Base-by-base conservation (phyloP, 768 basidiomycete genomes). In the Panus rudis region DNA sequence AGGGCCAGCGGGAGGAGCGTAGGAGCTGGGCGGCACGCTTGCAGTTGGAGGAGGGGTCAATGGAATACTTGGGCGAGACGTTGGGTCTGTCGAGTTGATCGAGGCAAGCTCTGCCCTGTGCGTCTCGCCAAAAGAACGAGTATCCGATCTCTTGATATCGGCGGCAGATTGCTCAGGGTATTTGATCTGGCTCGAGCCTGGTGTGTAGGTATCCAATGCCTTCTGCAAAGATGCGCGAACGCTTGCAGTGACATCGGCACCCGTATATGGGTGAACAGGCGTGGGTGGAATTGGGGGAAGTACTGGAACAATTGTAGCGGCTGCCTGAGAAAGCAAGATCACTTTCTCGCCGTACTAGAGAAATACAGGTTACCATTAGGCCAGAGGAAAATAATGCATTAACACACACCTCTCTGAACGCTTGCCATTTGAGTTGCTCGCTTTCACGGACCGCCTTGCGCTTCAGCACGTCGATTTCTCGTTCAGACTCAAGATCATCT, bases 41-140 rank as follows among this genome's bases (percentile, higher is more conserved):
- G 50, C 45, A 14, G 48, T 38, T 2, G 67, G 55, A 0, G 72
- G 73, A 10, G 77, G 69, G 1, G 73, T 69, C 30, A 70, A 19
- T 3, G 72, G 63, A n/a, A 70, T 56, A 35, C 59, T 66, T 63
- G 37, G 49, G 52, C 27, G 51, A 39, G 20, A 53, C 47, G 21
- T 49, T 53, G 4, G 51, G 43, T 56, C 49, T 0, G 59, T 56
- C 11, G 70, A 57, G 38, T 63, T 63, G 40, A 88, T 78, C 51
- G 66, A 70, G 14, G 73, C 72, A 26, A 92, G 69, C 63, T 91
- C 89, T 26, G 64, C 70, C 0, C 83, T 84, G 53, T 92, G 89
- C 28, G 80, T 90, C 62, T 83, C 84, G 16, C 89, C 89, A 56
- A 92, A 92, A 61, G 84, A 88, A 44, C 76, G 76, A 0, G 84